A percentile compares a stretch with the other conserved stretches of the same genome.
phyloP scores from a whole-genome alignment of 2,329 filamentous ascomycete genomes.

The Penicillium freii region DNA sequence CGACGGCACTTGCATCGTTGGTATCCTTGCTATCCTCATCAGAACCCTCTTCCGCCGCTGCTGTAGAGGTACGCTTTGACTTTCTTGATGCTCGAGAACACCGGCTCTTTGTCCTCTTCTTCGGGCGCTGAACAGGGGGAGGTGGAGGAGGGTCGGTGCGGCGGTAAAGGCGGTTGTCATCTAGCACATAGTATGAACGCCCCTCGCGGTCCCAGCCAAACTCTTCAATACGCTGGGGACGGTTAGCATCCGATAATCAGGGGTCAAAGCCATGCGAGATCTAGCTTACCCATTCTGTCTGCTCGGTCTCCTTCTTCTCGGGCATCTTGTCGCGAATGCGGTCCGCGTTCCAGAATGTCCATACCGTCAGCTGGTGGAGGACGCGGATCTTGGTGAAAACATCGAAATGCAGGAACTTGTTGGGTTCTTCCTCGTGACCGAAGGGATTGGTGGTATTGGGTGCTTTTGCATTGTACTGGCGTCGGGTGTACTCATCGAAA shows the following conservation, averaged over 20 bases:
- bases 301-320: slow-evolving; percentile 75
- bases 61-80: slow-evolving; percentile 62
- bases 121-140: slow-evolving; percentile 51
- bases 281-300: slow-evolving; percentile 72
- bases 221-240: slow-evolving; percentile 45
- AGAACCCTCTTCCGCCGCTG: slow-evolving; percentile 41
- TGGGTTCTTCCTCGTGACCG: slow-evolving; percentile 69
- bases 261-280: background rate
- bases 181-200: slow-evolving; percentile 82
- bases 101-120: slow-evolving; percentile 64
- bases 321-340: slow-evolving; percentile 82
- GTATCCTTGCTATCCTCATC: slow-evolving; percentile 44
- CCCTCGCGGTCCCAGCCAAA: slow-evolving; percentile 83
- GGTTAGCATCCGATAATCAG: slow-evolving; percentile 12
- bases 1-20: slow-evolving; percentile 28
- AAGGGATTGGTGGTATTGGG: slow-evolving; percentile 75
- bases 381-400: slow-evolving; percentile 74
- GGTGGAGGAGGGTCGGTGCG: slow-evolving; percentile 71
- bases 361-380: slow-evolving; percentile 83
- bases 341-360: slow-evolving; percentile 84
- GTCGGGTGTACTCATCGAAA: slow-evolving; percentile 89
- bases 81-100: slow-evolving; percentile 64
- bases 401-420: slow-evolving; percentile 77
- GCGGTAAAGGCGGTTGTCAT: slow-evolving; percentile 91
- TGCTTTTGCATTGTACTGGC: slow-evolving; percentile 81